A percentile compares a stretch with the other conserved stretches of the same genome.
Evolutionary conservation across 2,329 filamentous ascomycete genomes (phyloP).

Genomic region (Epichloe uncinata): DNA sequence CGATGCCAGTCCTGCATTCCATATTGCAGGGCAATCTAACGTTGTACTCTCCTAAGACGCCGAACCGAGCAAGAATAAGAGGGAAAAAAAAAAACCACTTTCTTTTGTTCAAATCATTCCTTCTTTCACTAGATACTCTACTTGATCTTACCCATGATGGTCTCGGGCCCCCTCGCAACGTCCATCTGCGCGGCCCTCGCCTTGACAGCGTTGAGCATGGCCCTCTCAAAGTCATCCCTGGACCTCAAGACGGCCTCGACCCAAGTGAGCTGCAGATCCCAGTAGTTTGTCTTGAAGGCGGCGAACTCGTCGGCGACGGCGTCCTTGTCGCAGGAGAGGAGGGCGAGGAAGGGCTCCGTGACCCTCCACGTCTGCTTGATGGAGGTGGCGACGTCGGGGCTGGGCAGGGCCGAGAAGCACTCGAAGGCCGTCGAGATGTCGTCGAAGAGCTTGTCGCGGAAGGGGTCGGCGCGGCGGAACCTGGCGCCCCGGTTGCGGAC

Average conservation of each 20-base stretch:
- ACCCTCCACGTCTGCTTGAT: slow-evolving; percentile 91
- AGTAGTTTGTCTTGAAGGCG: slow-evolving; percentile 72
- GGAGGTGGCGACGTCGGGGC: slow-evolving; percentile 51
- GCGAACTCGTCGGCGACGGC: slow-evolving; percentile 67
- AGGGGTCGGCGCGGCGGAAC: slow-evolving; percentile 76
- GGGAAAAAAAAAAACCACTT: accelerated
- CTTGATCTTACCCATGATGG: slow-evolving; percentile 89
- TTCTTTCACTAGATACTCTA: slow-evolving; percentile 38
- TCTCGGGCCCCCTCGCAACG: slow-evolving; percentile 75
- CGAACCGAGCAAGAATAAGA: too few species aligned
- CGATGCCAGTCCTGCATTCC: too few species aligned
- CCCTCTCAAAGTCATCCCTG: slow-evolving; percentile 86
- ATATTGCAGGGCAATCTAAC: too few species aligned
- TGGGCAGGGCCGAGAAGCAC: slow-evolving; percentile 65
- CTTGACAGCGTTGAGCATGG: slow-evolving; percentile 81
- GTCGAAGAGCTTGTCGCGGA: slow-evolving; percentile 85
- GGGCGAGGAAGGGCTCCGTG: slow-evolving; percentile 66
- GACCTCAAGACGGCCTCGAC: slow-evolving; percentile 80
- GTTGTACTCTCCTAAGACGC: too few species aligned
- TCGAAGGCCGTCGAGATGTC: slow-evolving; percentile 84
- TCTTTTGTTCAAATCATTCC: background rate
- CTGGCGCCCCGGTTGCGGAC: slow-evolving; percentile 85
- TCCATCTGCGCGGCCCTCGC: slow-evolving; percentile 74
- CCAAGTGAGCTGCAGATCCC: slow-evolving; percentile 92
- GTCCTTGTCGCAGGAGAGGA: slow-evolving; percentile 64